Percentiles rank a stretch among this genome's conserved stretches.
Evolutionary conservation across 768 basidiomycete genomes (phyloP).

Genomic region (Tylopilus sp.): DNA sequence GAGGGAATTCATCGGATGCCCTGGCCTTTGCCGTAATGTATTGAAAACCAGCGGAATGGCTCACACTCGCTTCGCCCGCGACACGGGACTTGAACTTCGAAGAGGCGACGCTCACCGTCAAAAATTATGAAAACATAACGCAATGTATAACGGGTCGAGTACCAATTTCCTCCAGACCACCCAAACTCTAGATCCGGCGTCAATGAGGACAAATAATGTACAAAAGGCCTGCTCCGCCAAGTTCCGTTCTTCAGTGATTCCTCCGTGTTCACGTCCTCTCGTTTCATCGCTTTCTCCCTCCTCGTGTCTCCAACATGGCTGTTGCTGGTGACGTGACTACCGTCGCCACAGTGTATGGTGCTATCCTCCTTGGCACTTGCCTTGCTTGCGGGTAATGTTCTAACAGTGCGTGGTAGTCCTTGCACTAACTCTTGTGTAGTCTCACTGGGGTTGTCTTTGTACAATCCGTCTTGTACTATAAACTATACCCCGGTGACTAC

Average conservation of each 20-base stretch:
- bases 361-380: constrained; percentile 32
- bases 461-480: constrained; percentile 29
- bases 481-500: constrained; percentile 29
- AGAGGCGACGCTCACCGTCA: not conserved
- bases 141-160: constrained; percentile 12
- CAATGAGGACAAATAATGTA: constrained; percentile 35
- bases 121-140: constrained; percentile 15
- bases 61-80: not conserved
- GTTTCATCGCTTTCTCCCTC: constrained; percentile 11
- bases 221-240: constrained; percentile 19
- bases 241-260: constrained; percentile 19
- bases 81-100: not conserved
- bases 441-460: constrained; percentile 33
- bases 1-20: not conserved
- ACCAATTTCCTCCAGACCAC: constrained; percentile 12
- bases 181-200: constrained; percentile 20
- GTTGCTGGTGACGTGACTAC: constrained; percentile 31
- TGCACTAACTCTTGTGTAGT: constrained; percentile 16
- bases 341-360: constrained; percentile 30
- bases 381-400: constrained; percentile 26
- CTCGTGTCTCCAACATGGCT: constrained; percentile 6
- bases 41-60: not conserved
- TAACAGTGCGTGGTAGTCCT: not conserved
- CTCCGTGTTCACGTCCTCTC: constrained; percentile 30
- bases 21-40: not conserved